Percentiles rank a stretch among this genome's conserved stretches.
Conservation (phyloP, 2,329 filamentous ascomycete genomes). For the Cylindrodendrum hubeiense region DNA sequence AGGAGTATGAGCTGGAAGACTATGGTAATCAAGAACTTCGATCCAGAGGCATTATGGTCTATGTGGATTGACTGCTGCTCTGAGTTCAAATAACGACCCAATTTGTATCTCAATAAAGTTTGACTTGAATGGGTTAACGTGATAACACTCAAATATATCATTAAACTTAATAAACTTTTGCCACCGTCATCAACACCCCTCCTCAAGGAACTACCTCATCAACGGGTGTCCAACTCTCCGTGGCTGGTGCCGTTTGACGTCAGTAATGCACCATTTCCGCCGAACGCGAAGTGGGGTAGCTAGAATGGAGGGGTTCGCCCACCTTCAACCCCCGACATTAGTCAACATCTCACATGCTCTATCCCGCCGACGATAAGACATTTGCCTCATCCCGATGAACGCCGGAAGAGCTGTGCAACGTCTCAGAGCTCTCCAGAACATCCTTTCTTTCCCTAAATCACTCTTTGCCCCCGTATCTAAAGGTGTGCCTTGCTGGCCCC, state of each 20-base stretch:
- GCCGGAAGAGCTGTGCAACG: constrained; percentile 40
- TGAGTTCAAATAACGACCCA: too few relatives aligned
- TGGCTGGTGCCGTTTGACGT: constrained; percentile 16
- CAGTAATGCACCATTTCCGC: constrained; percentile 10
- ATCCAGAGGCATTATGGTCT: too few relatives aligned
- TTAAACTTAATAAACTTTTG: too few relatives aligned
- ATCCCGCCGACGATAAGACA: constrained; percentile 19
- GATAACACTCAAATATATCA: too few relatives aligned
- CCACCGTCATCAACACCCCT: too few relatives aligned
- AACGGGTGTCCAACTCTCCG: background rate
- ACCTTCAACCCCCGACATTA: background rate
- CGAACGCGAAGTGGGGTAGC: constrained; percentile 20
- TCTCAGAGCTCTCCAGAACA: constrained; percentile 40
- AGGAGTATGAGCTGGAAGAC: too few relatives aligned
- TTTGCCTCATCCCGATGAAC: constrained; percentile 39
- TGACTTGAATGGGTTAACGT: too few relatives aligned
- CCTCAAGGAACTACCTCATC: background rate
- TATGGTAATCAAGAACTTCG: too few relatives aligned
- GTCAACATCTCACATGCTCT: background rate
- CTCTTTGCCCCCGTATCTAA: constrained; percentile 5
- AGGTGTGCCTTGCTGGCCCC: background rate
- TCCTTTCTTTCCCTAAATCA: constrained; percentile 23
- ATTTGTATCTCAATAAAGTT: too few relatives aligned
- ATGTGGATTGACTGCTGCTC: too few relatives aligned
- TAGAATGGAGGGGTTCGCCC: constrained; percentile 20